These are phyloP conservation scores for Aspergillus calidoustus DNA, from an alignment of 2,329 filamentous ascomycete genomes.

Conservation along the genomic window DNA sequence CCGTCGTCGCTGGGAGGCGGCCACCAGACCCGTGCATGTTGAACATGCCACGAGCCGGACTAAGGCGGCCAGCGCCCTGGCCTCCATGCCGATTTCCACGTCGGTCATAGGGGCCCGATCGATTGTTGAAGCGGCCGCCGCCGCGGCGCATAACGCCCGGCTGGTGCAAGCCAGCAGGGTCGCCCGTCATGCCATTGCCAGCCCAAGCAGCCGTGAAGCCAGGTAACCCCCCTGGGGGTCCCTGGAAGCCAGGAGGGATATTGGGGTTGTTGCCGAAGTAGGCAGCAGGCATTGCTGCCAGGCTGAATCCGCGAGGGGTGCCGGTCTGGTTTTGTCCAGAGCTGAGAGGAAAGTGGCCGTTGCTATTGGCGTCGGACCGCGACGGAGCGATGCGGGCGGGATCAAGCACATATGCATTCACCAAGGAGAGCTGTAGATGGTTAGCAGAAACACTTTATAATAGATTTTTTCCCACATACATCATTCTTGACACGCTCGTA, in stretches of 20 bases:
- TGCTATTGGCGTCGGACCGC: conserved; percentile 90
- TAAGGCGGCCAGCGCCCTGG: conserved; percentile 57
- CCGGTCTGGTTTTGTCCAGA: conserved; percentile 77
- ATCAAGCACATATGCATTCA: conserved; percentile 93
- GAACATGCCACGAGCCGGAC: conserved; percentile 43
- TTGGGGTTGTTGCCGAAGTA: conserved; percentile 55
- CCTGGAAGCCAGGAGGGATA: conserved; percentile 44
- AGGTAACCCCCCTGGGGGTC: conserved; percentile 36
- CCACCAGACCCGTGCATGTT: conserved; percentile 41
- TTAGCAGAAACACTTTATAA: conserved; percentile 36
- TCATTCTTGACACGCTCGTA: conserved; percentile 78
- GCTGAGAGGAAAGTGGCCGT: conserved; percentile 87
- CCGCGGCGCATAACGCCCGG: conserved; percentile 72
- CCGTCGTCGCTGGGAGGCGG: conserved; percentile 38
- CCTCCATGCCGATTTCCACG: conserved; percentile 61
- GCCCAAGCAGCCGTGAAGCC: conserved; percentile 39
- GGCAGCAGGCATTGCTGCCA: conserved; percentile 71
- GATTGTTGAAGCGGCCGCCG: conserved; percentile 64
- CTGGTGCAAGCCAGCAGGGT: conserved; percentile 52
- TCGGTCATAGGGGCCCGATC: conserved; percentile 75
- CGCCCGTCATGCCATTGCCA: conserved; percentile 41
- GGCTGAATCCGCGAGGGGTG: conserved; percentile 88
- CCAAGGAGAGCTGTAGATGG: conserved; percentile 72
- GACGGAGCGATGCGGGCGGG: conserved; percentile 94
- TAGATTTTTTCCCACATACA: conserved; percentile 58